Evolutionary conservation across 169 alveolate species (phyloP), one percentile per base, ranked within the genome.

Genomic region (Plasmodium inui): DNA sequence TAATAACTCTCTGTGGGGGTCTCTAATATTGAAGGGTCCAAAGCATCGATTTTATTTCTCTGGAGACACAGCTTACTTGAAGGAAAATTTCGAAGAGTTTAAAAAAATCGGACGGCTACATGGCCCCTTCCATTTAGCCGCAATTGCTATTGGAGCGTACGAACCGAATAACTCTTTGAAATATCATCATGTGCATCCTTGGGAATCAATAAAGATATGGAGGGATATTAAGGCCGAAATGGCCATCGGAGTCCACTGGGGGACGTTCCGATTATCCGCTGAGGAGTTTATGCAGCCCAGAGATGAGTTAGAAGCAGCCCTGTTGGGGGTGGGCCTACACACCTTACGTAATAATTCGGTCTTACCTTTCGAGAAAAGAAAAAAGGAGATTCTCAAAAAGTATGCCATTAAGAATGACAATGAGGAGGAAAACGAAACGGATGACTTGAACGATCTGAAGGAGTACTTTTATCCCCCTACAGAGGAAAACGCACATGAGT

Each of bases 121-220:
- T 86, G 93, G 93, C 3, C 93, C 93, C 2, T 86, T 86, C 30
- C 86, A 86, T 28, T 76, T 86, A 53, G 93, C 93, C 41, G 93
- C 93, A 14, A 50, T 86, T 53, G 53, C 93, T 30, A 86, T 86
- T 17, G 93, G 93, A 22, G 93, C 93, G 9, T 86, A 86, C 28
- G 93, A 86, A 76, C 93, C 93, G 81, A 86, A 86, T 70, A 74
- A 86, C 67, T 50, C 86, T 8, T 17, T 86, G 44, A 86, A 74
- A 86, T 86, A 86, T 41, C 93, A 86, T 53, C 93, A 86, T 74
- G 79, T 86, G 10, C 93, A 86, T 86, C 93, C 93, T 19, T 86
- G 93, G 93, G 93, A 86, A 37, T 86, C 93, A n/a, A 88, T 86
- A 17, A 86, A 86, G 26, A 86, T 86, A 76, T 86, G 93, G 93